Conservation (phyloP, 2,329 filamentous ascomycete genomes). For the Exophiala sideris region DNA sequence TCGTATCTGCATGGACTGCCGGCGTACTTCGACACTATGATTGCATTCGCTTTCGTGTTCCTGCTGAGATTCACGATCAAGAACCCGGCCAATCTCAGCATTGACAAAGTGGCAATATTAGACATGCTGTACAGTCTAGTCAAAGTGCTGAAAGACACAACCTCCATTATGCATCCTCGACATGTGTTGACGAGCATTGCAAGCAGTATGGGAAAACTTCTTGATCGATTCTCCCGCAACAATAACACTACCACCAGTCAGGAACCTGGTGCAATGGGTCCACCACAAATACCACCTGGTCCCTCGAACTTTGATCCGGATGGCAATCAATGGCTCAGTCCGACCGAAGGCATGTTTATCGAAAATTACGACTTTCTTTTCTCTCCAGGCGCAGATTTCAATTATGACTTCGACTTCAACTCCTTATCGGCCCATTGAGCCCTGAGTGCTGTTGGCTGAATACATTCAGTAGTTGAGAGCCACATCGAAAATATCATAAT, state of each 20-base stretch:
- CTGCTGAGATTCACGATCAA: conserved; percentile 43
- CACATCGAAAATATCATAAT: conserved; percentile 41
- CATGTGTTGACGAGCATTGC: conserved; percentile 32
- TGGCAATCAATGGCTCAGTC: conserved; percentile 13
- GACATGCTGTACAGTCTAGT: conserved; percentile 28
- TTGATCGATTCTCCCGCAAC: conserved; percentile 23
- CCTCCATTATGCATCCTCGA: conserved; percentile 30
- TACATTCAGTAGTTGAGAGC: conserved; percentile 34
- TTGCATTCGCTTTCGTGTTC: conserved; percentile 45
- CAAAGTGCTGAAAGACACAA: conserved; percentile 25
- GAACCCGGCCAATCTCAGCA: conserved; percentile 27
- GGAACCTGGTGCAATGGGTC: not conserved
- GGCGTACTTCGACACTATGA: conserved; percentile 43
- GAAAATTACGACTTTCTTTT: conserved; percentile 29
- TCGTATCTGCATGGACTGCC: conserved; percentile 48
- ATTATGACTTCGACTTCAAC: conserved; percentile 32
- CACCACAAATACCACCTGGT: conserved; percentile 1
- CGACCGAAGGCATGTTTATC: conserved; percentile 29
- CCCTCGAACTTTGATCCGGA: conserved; percentile 12
- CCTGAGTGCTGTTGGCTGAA: not conserved
- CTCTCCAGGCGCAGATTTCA: conserved; percentile 32
- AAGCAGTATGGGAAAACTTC: conserved; percentile 29
- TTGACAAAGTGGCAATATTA: conserved; percentile 31
- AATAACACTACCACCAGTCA: not conserved
- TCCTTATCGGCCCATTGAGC: conserved; percentile 5